Percentiles rank a stretch among this genome's conserved stretches.
Conservation (phyloP, 306 rosid species). For the Lagenaria siceraria region DNA sequence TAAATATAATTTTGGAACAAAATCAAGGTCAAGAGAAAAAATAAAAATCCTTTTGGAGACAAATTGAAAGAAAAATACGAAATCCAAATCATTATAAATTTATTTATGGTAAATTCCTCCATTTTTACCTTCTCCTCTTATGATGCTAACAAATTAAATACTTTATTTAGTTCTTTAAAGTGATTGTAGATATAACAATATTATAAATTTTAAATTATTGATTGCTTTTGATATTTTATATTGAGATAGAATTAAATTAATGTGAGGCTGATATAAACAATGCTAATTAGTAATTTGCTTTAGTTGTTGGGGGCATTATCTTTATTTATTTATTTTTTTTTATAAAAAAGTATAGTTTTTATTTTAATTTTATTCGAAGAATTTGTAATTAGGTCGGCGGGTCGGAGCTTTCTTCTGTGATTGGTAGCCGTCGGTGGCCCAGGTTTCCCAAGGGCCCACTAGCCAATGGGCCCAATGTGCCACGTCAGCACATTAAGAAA, state of each 20-base stretch:
- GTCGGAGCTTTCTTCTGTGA: neutral
- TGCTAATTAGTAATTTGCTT: neutral
- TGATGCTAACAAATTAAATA: too few species aligned
- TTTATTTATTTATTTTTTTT: too few species aligned
- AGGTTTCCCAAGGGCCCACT: neutral
- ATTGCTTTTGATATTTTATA: neutral
- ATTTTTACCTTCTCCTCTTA: too few species aligned
- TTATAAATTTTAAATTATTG: too few species aligned
- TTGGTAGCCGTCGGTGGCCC: neutral
- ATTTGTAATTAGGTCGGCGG: neutral
- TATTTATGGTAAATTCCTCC: too few species aligned
- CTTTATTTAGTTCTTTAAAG: too few species aligned
- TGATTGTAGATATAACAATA: too few species aligned
- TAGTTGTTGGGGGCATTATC: neutral
- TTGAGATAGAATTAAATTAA: neutral
- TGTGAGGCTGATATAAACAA: neutral
- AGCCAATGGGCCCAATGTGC: neutral
- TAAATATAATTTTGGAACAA: too few species aligned
- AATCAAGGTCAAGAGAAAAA: too few species aligned
- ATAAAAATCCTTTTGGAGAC: too few species aligned
- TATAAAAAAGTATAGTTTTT: neutral
- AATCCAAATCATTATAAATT: too few species aligned
- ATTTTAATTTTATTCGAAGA: neutral
- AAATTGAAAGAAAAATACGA: too few species aligned
- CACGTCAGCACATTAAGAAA: neutral